These are phyloP conservation scores for Solanum medicagineum DNA, from an alignment of 257 asterid species.

Conservation along the genomic window DNA sequence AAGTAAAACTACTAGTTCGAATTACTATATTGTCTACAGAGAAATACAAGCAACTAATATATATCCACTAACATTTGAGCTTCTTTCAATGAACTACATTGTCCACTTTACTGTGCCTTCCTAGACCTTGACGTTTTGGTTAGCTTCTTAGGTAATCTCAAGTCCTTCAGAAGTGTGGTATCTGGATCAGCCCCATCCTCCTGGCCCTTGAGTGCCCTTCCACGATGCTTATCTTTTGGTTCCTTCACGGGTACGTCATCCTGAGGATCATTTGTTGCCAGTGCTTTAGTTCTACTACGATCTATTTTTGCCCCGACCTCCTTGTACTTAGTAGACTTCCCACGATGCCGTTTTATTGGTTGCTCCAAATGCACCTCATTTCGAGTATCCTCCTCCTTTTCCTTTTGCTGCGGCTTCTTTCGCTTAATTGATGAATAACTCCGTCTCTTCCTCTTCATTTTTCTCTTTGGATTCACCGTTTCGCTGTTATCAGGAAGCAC, in stretches of 20 bases:
- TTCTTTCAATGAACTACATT: not conserved
- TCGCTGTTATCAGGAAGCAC: not conserved
- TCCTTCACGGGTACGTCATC: not conserved
- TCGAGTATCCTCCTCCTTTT: not conserved
- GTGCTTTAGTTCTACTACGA: not conserved
- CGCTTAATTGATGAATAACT: not conserved
- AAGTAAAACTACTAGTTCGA: not conserved
- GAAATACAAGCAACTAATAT: not conserved
- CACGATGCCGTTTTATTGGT: not conserved
- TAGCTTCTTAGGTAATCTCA: not conserved
- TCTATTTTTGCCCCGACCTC: not conserved
- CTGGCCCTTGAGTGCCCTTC: conserved; percentile 5
- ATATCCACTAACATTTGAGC: not conserved
- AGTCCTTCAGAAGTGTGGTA: not conserved
- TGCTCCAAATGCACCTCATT: not conserved
- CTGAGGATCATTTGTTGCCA: not conserved
- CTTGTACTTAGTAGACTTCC: not conserved
- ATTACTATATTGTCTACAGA: not conserved
- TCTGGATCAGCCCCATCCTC: not conserved
- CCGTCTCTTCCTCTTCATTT: not conserved
- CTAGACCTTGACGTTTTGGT: not conserved
- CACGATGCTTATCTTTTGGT: not conserved
- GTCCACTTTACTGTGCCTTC: not conserved
- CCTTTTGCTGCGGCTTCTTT: not conserved
- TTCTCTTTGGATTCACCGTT: not conserved